Evolutionary conservation across 1,139 yeast genomes (phyloP).

Genomic region (Saccharomycopsis hybrid): DNA sequence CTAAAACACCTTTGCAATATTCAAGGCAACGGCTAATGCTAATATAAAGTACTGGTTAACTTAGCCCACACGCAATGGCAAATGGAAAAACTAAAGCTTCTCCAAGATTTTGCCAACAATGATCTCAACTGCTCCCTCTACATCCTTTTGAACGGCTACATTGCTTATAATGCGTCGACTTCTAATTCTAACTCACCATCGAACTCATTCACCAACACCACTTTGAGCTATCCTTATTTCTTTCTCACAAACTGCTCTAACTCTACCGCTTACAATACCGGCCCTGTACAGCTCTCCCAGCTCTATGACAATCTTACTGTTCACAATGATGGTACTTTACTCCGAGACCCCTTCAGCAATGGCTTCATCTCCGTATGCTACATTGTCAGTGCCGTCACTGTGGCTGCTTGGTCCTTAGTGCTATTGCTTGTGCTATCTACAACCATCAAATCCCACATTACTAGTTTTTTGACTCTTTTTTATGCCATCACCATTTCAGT

Average conservation of each 20-base stretch:
- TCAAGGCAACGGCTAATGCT: too few species aligned
- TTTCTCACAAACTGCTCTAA: slow-evolving; percentile 12
- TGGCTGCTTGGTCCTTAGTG: slow-evolving; percentile 19
- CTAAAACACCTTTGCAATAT: too few species aligned
- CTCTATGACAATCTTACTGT: background rate
- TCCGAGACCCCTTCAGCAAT: slow-evolving; percentile 15
- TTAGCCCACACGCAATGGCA: too few species aligned
- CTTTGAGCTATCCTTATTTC: slow-evolving; percentile 7
- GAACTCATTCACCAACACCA: background rate
- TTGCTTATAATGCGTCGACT: background rate
- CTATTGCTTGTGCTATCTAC: slow-evolving; percentile 16
- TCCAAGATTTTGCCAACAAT: too few species aligned
- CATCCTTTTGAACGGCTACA: slow-evolving; percentile 3
- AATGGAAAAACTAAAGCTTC: too few species aligned
- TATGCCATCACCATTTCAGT: slow-evolving; percentile 15
- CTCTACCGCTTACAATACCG: background rate
- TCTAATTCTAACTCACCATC: background rate
- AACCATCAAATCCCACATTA: slow-evolving; percentile 4
- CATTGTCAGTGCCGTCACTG: slow-evolving; percentile 17
- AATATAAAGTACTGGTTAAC: too few species aligned
- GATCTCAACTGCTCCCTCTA: slow-evolving; percentile 4
- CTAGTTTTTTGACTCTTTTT: slow-evolving; percentile 14
- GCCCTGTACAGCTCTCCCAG: too few species aligned
- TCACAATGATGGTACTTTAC: background rate
- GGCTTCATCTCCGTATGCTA: slow-evolving; percentile 20